Conservation (phyloP, 2,329 filamentous ascomycete genomes). For the Alternaria brassicae region DNA sequence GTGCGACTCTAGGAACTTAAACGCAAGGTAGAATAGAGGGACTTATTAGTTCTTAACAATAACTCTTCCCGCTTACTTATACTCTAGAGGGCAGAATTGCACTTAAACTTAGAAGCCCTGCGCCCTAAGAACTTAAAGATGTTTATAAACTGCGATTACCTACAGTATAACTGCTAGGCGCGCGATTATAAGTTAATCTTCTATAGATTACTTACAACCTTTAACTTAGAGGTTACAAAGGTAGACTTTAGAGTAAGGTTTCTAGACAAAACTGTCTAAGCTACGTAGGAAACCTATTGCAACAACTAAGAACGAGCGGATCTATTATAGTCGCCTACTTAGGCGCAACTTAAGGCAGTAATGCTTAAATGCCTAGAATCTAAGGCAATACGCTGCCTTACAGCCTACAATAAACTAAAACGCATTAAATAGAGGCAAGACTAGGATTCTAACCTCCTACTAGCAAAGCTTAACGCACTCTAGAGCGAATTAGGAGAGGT, state of each 20-base stretch:
- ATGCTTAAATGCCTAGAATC: neutral
- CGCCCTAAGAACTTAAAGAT: neutral
- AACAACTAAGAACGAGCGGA: neutral
- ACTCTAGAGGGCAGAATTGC: no score
- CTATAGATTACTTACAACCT: neutral
- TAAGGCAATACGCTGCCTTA: neutral
- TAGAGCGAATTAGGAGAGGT: neutral
- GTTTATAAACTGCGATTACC: neutral
- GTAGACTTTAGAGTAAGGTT: neutral
- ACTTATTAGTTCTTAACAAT: no score
- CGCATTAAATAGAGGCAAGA: neutral
- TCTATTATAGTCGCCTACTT: neutral
- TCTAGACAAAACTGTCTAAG: neutral
- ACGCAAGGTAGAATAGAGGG: no score
- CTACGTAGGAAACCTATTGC: neutral
- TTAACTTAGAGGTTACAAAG: neutral
- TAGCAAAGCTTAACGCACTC: neutral
- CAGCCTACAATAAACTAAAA: neutral
- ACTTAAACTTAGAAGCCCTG: neutral
- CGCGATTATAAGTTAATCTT: neutral
- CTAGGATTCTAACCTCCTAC: neutral
- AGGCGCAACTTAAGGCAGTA: neutral
- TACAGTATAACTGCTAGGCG: neutral
- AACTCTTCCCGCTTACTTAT: no score
- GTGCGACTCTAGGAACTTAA: no score